Evolutionary conservation across 2,329 filamentous ascomycete genomes (phyloP).

Genomic region (Phaeosphaeriaceae sp.): DNA sequence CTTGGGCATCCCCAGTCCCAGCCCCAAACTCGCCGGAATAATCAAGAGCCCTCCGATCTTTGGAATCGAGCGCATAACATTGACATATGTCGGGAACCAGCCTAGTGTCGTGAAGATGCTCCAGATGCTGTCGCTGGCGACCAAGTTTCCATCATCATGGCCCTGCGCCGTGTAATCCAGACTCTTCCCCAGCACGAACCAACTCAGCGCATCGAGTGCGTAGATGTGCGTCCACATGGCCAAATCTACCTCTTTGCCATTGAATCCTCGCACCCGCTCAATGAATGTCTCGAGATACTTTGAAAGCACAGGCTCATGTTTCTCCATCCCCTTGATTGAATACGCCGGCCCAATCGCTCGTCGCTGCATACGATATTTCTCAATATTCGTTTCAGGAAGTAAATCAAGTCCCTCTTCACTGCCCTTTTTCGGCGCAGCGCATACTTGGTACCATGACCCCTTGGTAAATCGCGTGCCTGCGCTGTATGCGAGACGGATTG

Average conservation of each 20-base stretch:
- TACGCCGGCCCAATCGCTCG: neutral
- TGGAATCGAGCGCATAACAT: neutral
- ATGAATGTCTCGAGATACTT: neutral
- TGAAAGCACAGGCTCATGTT: neutral
- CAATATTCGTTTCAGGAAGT: neutral
- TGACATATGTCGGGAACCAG: neutral
- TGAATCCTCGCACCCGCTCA: neutral
- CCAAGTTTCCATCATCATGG: neutral
- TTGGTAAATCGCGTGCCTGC: neutral
- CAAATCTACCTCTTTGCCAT: neutral
- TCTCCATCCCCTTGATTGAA: neutral
- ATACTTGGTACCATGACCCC: neutral
- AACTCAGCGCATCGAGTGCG: neutral
- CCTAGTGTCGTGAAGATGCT: neutral
- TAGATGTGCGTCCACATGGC: neutral
- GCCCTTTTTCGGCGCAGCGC: neutral
- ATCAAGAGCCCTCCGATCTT: neutral
- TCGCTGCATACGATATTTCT: neutral
- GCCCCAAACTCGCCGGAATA: neutral
- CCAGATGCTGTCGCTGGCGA: neutral
- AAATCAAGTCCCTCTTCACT: neutral
- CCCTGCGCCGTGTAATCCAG: neutral
- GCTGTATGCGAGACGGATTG: neutral
- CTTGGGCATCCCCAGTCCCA: neutral
- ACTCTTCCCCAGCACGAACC: neutral